Conservation (phyloP, 2,329 filamentous ascomycete species). For the Sporothrix variecibatus region DNA sequence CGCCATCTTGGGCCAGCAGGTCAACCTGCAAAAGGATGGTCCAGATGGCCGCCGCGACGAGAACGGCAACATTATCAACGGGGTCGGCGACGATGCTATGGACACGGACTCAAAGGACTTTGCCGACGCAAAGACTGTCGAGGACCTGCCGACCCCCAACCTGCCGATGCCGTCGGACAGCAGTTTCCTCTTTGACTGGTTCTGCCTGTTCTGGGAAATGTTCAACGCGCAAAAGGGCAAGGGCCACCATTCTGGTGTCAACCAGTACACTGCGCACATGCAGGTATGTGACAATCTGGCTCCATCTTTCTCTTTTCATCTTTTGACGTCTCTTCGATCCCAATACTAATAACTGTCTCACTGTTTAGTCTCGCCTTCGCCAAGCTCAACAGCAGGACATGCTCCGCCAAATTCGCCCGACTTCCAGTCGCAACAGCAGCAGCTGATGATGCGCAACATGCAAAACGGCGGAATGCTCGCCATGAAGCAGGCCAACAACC, state of each 20-base stretch:
- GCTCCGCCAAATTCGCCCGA: constrained; percentile 69
- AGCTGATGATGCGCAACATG: constrained; percentile 69
- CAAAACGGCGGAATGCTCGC: constrained; percentile 61
- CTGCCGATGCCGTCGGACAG: constrained; percentile 67
- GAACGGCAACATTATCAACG: constrained; percentile 69
- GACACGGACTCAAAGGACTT: constrained; percentile 83
- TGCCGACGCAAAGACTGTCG: constrained; percentile 70
- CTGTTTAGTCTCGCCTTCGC: constrained; percentile 70
- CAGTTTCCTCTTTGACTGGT: constrained; percentile 97
- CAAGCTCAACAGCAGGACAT: constrained; percentile 78
- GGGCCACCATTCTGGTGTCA: constrained; percentile 63
- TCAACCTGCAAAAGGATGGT: constrained; percentile 69
- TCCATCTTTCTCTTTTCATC: no score
- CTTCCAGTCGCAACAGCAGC: constrained; percentile 53
- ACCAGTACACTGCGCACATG: constrained; percentile 77
- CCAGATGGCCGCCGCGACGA: constrained; percentile 63
- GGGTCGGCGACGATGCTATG: constrained; percentile 72
- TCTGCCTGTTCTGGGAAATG: constrained; percentile 96
- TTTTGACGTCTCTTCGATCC: no score
- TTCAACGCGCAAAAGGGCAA: constrained; percentile 78
- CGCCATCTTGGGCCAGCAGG: constrained; percentile 67
- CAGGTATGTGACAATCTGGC: constrained; percentile 61
- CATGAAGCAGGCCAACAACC: constrained; percentile 62
- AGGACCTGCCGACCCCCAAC: constrained; percentile 76
- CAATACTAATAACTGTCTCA: constrained; percentile 8